A percentile compares a stretch with the other conserved stretches of the same genome.
phyloP scores from a whole-genome alignment of 768 basidiomycete species.

The Tricholoma terreum region DNA sequence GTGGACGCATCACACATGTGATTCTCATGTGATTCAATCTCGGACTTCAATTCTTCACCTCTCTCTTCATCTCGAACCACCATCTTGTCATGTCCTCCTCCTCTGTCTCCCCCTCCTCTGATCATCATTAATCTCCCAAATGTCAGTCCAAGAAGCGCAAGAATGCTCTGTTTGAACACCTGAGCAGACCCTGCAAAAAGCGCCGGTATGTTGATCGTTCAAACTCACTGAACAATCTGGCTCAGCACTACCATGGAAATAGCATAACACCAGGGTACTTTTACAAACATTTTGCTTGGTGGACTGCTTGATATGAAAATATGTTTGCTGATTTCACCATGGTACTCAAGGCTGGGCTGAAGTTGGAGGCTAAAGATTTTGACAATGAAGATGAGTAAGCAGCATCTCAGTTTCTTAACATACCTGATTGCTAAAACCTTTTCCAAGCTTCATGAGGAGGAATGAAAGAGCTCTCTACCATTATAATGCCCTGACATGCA shows the following conservation, averaged over 20 bases:
- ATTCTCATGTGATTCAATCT: neutral
- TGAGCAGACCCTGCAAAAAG: neutral
- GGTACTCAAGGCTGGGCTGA: neutral
- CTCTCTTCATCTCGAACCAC: neutral
- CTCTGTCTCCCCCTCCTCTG: neutral
- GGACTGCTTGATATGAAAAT: neutral
- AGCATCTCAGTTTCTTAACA: neutral
- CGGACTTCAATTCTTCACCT: neutral
- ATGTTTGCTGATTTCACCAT: neutral
- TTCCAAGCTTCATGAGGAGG: neutral
- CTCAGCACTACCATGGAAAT: neutral
- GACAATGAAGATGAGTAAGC: neutral
- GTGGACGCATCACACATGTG: neutral
- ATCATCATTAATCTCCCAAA: too few relatives aligned
- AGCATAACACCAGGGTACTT: neutral
- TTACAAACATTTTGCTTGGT: slow-evolving; percentile 4
- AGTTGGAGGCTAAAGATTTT: neutral
- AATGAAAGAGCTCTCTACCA: neutral
- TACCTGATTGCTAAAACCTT: neutral
- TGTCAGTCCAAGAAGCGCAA: neutral
- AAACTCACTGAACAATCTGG: neutral
- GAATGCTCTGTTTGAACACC: neutral
- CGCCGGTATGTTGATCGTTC: neutral
- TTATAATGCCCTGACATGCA: neutral
- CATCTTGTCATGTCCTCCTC: neutral